phyloP scores from a whole-genome alignment of 257 asterid species.

The Nicotiana undulata region DNA sequence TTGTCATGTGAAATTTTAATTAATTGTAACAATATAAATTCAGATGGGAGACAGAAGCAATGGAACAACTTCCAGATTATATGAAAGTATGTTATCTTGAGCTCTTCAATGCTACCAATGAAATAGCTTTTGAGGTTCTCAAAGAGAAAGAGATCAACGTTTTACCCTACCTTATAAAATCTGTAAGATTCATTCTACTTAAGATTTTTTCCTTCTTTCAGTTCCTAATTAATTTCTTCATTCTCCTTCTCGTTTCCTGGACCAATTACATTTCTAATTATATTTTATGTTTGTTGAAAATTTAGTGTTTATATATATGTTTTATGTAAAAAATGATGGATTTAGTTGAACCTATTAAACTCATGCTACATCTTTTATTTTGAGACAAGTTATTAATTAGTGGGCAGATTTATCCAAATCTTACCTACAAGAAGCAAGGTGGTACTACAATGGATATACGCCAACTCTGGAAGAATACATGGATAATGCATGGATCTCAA shows the following conservation, averaged over 20 bases:
- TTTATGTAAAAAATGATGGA: too few species aligned
- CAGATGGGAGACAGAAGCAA: constrained; percentile 22
- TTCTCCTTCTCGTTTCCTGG: too few species aligned
- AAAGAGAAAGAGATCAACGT: background rate
- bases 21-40: background rate
- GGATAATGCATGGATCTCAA: constrained; percentile 28
- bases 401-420: constrained; percentile 4
- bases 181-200: background rate
- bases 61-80: constrained; percentile 21
- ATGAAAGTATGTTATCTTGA: constrained; percentile 19
- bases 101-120: constrained; percentile 10
- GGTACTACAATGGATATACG: constrained; percentile 25
- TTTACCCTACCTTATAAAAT: too few species aligned
- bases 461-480: constrained; percentile 35
- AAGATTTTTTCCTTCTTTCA: background rate
- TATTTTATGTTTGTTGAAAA: too few species aligned
- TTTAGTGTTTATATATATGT: too few species aligned
- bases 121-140: constrained; percentile 17
- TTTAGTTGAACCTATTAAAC: too few species aligned
- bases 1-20: too few species aligned
- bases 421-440: constrained; percentile 28
- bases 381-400: background rate
- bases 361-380: too few species aligned
- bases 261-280: too few species aligned
- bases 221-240: too few species aligned